phyloP scores from a whole-genome alignment of 2,329 filamentous ascomycete genomes.

The Epicoccum nigrum region DNA sequence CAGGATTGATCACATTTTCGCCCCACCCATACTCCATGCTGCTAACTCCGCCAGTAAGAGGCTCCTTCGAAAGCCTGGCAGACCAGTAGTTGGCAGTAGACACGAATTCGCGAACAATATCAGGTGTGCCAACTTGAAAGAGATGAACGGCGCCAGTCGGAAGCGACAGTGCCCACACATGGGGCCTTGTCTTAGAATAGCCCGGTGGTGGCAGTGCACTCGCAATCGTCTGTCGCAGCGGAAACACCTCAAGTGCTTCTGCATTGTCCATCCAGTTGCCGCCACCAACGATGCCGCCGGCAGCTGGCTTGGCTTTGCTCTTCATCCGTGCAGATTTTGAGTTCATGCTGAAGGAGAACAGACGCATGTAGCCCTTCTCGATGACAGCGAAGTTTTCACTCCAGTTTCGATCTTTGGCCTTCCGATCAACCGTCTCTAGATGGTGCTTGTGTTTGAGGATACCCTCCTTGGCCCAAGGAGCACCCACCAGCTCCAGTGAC shows the following conservation, averaged over 20 bases:
- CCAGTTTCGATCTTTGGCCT: conserved; percentile 94
- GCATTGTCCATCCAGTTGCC: conserved; percentile 99
- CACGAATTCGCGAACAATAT: conserved; percentile 94
- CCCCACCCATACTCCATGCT: conserved; percentile 99
- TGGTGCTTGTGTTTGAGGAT: conserved; percentile 97
- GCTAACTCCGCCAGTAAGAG: conserved; percentile 87
- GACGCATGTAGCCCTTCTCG: conserved; percentile 89
- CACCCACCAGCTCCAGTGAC: conserved; percentile 84
- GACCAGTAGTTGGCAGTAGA: conserved; percentile 97
- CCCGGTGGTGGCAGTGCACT: conserved; percentile 88
- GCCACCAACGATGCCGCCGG: conserved; percentile 79
- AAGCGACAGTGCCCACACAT: conserved; percentile 93
- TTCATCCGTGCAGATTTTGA: conserved; percentile 75
- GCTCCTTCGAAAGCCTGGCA: conserved; percentile 90
- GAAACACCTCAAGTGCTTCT: conserved; percentile 84
- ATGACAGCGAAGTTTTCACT: conserved; percentile 94
- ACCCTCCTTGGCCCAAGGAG: conserved; percentile 98
- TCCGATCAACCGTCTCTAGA: conserved; percentile 86
- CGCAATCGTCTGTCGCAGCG: conserved; percentile 88
- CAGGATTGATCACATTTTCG: conserved; percentile 73
- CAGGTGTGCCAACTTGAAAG: conserved; percentile 96
- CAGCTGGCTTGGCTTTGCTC: conserved; percentile 60
- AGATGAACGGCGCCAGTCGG: conserved; percentile 93
- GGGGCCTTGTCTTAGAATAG: conserved; percentile 86
- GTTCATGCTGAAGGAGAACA: conserved; percentile 89